Percentiles rank a stretch among this genome's conserved stretches.
phyloP scores from a whole-genome alignment of 352 stramenopile genomes.

The Phytophthora multivora region DNA sequence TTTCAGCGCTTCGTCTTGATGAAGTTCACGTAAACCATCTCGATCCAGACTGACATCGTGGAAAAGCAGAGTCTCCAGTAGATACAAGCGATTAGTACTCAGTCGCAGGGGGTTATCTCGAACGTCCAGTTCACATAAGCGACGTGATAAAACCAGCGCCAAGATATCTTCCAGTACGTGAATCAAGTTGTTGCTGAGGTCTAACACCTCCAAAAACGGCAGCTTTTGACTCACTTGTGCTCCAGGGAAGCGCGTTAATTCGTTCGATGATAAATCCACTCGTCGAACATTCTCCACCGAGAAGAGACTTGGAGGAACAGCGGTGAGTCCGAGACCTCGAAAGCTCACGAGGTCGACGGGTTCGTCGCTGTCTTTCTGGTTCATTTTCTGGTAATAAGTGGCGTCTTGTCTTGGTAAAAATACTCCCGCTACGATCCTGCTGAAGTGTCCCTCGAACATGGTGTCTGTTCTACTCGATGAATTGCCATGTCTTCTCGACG shows the following conservation, averaged over 20 bases:
- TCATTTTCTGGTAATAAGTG: constrained; percentile 23
- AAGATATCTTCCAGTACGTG: constrained; percentile 71
- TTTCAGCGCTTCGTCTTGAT: constrained; percentile 49
- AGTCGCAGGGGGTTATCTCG: constrained; percentile 63
- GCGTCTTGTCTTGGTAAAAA: constrained; percentile 24
- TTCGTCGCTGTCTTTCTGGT: constrained; percentile 7
- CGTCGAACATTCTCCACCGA: constrained; percentile 55
- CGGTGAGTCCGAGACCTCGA: constrained; percentile 34
- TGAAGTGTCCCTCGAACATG: constrained; percentile 29
- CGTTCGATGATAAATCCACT: constrained; percentile 68
- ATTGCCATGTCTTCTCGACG: constrained; percentile 61
- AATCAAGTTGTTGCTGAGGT: constrained; percentile 60
- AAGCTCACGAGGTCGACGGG: constrained; percentile 34
- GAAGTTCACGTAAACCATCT: constrained; percentile 41
- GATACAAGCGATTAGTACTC: constrained; percentile 68
- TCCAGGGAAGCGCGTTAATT: constrained; percentile 64
- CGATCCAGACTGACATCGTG: constrained; percentile 30
- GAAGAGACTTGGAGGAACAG: constrained; percentile 53
- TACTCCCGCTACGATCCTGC: constrained; percentile 6
- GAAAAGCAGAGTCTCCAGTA: constrained; percentile 64
- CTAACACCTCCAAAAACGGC: constrained; percentile 53
- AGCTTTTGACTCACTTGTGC: constrained; percentile 44
- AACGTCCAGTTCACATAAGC: constrained; percentile 66
- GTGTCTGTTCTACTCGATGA: constrained; percentile 63
- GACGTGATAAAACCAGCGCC: constrained; percentile 41